Evolutionary conservation across 257 asterid genomes (phyloP).

Genomic region (Scutellaria baicalensis): DNA sequence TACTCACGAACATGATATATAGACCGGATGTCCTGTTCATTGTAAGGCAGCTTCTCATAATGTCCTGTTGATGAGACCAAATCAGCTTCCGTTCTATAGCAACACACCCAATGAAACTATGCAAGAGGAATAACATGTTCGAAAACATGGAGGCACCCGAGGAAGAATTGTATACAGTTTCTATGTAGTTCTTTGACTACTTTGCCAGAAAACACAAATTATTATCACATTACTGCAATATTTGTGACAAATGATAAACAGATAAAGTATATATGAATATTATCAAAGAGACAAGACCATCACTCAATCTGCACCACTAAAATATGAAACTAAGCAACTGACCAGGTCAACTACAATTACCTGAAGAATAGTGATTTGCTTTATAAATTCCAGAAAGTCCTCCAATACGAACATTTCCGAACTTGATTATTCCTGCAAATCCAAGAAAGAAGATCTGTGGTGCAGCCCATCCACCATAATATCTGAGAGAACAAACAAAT

Average conservation of each 20-base stretch:
- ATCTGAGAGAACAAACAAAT: constrained; percentile 40
- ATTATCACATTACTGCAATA: neutral
- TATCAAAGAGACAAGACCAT: neutral
- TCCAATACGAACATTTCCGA: constrained; percentile 93
- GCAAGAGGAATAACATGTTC: neutral
- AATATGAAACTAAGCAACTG: neutral
- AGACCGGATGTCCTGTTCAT: constrained; percentile 69
- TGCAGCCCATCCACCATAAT: constrained; percentile 98
- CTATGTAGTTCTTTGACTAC: neutral
- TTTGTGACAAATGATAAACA: neutral
- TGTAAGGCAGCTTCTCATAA: constrained; percentile 77
- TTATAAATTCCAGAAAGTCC: constrained; percentile 94
- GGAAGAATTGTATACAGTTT: neutral
- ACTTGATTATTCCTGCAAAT: constrained; percentile 82
- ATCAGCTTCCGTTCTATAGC: neutral
- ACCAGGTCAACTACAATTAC: constrained; percentile 25
- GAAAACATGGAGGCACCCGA: neutral
- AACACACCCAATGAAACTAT: constrained; percentile 4
- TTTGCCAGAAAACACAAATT: neutral
- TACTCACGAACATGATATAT: constrained; percentile 93
- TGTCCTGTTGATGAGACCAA: constrained; percentile 64
- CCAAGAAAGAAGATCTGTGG: constrained; percentile 93
- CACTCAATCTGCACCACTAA: neutral
- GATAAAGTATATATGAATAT: neutral
- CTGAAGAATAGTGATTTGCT: constrained; percentile 50